phyloP scores from a whole-genome alignment of 2,329 filamentous ascomycete genomes.

The Huntiella omanensis region DNA sequence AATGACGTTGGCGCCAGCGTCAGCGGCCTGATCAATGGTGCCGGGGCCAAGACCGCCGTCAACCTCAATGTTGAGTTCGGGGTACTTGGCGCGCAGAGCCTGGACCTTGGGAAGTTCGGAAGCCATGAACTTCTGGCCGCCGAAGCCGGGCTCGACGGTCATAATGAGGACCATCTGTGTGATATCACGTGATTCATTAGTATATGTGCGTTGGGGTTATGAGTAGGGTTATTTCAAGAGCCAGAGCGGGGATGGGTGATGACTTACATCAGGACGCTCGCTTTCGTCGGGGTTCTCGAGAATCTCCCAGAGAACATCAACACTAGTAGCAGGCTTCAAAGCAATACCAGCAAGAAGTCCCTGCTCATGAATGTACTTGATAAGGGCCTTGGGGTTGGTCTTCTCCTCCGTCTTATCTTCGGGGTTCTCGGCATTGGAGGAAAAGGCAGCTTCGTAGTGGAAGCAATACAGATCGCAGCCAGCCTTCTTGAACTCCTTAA shows the following conservation, averaged over 20 bases:
- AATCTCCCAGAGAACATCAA: slow-evolving; percentile 84
- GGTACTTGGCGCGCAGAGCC: slow-evolving; percentile 66
- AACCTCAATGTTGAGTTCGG: slow-evolving; percentile 89
- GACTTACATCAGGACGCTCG: slow-evolving; percentile 73
- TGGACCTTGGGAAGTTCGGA: slow-evolving; percentile 87
- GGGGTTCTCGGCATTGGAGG: slow-evolving; percentile 66
- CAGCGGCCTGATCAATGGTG: slow-evolving; percentile 85
- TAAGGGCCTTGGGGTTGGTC: slow-evolving; percentile 69
- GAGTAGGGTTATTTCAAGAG: not conserved
- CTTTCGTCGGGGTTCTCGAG: slow-evolving; percentile 52
- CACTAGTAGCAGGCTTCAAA: slow-evolving; percentile 80
- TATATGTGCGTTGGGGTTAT: not conserved
- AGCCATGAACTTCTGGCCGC: slow-evolving; percentile 96
- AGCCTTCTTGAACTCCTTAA: slow-evolving; percentile 80
- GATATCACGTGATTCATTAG: slow-evolving; percentile 9
- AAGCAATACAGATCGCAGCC: slow-evolving; percentile 99
- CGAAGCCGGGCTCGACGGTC: slow-evolving; percentile 95
- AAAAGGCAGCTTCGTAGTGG: slow-evolving; percentile 93
- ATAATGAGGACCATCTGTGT: slow-evolving; percentile 89
- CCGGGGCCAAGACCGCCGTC: slow-evolving; percentile 77
- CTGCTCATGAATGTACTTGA: slow-evolving; percentile 74
- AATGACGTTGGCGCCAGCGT: slow-evolving; percentile 94
- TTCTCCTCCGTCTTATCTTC: slow-evolving; percentile 46
- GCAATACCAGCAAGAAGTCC: slow-evolving; percentile 87
- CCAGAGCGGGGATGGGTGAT: not conserved